Evolutionary conservation across 169 alveolate species (phyloP).

Genomic region (Cardiosporidium cionae): DNA sequence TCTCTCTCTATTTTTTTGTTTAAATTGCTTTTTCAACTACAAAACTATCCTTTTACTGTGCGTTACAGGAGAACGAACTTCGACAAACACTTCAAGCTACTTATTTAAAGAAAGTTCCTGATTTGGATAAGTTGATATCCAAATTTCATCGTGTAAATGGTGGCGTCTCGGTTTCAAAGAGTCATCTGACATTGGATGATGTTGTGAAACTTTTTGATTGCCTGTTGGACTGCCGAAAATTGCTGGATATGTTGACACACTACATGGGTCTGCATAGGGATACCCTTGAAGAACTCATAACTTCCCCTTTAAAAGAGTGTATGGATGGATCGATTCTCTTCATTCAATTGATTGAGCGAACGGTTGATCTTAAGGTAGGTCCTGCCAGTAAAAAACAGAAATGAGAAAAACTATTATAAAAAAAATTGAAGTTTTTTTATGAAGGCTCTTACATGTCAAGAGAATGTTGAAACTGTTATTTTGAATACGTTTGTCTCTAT

Average conservation of each 20-base stretch:
- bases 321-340: constrained; percentile 65
- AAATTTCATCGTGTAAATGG: not conserved
- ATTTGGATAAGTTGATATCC: not conserved
- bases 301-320: constrained; percentile 58
- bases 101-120: not conserved
- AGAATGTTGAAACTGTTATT: not conserved
- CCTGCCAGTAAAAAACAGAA: not conserved
- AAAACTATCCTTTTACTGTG: no score
- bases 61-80: not conserved
- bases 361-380: constrained; percentile 69
- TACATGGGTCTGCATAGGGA: constrained; percentile 49
- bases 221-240: constrained; percentile 33
- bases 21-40: not conserved
- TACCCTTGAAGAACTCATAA: constrained; percentile 31
- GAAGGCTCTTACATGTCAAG: no score
- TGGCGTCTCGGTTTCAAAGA: not conserved
- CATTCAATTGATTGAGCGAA: constrained; percentile 77
- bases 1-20: no score
- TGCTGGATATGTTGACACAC: constrained; percentile 21
- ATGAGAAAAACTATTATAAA: not conserved
- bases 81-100: not conserved
- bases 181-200: constrained; percentile 20
- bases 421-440: no score
- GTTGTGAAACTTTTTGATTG: constrained; percentile 26
- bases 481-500: not conserved